Base-by-base conservation (phyloP, 73 alveolate species). In the Stentor coeruleus region DNA sequence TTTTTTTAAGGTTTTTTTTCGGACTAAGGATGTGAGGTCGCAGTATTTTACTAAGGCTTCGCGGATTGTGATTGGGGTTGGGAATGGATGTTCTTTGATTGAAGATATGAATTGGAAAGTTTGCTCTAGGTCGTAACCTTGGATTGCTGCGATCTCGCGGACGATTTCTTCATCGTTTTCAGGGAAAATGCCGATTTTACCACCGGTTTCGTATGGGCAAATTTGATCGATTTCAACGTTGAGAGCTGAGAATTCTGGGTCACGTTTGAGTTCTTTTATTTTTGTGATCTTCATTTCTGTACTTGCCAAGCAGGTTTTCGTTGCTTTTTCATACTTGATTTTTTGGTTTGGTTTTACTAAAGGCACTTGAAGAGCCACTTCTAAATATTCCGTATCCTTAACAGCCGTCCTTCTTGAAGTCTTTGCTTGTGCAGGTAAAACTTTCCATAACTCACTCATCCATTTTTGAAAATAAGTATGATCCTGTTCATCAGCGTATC, bases 291-390 rank as follows among this genome's bases (percentile, higher is more conserved):
- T 20, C n/a, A 20, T 20, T 40, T 66, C 79, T 40, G 14, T 66
- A 2, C 79, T 66, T 26, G 79, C 37, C 33, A 66, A 20, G 1
- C n/a, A 2, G 2, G 79, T 31, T 26, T 20, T 26, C 26, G 40
- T 66, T 26, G 79, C n/a, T 31, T 66, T 40, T 26, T 26, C 79
- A 2, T 66, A 66, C 40, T 28, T 31, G 15, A 66, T 33, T 66
- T 20, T 20, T 28, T 26, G 36, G 33, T 66, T 66, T 33, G 79
- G 36, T 31, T 20, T 66, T 0, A 26, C 37, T 20, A 66, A 31
- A 66, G n/a, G n/a, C 79, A 66, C 79, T 11, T 66, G 79, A 20
- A 20, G 79, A 20, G 79, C 39, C 36, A 66, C 79, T 26, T 66
- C 79, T 26, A 66, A 33, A 2, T 20, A 66, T 15, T 66, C 79